Percentiles rank a stretch among this genome's conserved stretches.
Conservation (phyloP, 2,329 filamentous ascomycete species). For the Plectosphaerella plurivora region DNA sequence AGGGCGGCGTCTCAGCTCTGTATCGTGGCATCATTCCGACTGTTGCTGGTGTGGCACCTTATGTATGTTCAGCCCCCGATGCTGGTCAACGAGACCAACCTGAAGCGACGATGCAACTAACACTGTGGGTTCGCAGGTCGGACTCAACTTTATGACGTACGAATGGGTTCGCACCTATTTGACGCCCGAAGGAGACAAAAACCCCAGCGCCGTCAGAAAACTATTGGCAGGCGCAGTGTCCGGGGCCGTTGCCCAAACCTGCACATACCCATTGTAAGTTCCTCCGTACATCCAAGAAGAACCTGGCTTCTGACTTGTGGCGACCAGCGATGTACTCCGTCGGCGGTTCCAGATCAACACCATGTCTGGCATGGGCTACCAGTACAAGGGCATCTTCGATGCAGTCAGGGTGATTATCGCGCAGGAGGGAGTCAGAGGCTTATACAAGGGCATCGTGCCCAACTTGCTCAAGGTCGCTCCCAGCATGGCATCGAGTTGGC, state of each 20-base stretch:
- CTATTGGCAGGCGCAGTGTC: conserved; percentile 86
- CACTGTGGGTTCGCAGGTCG: conserved; percentile 54
- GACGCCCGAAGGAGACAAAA: conserved; percentile 81
- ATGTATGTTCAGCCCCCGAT: conserved; percentile 47
- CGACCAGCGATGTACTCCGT: conserved; percentile 75
- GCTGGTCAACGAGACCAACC: no score
- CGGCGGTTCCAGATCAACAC: conserved; percentile 98
- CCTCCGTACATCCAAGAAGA: no score
- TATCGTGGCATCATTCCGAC: conserved; percentile 94
- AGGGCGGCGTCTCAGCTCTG: conserved; percentile 80
- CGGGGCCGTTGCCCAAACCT: conserved; percentile 94
- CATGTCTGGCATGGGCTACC: conserved; percentile 97
- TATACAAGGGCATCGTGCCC: conserved; percentile 95
- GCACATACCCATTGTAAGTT: conserved; percentile 93
- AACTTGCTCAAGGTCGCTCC: conserved; percentile 96
- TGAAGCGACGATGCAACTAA: no score
- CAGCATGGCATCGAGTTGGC: conserved; percentile 97
- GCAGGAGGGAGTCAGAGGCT: conserved; percentile 76
- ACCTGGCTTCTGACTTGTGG: conserved; percentile 14
- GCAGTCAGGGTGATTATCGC: conserved; percentile 76
- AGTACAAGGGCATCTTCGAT: conserved; percentile 83
- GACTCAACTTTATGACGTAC: conserved; percentile 98
- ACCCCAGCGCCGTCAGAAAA: conserved; percentile 76
- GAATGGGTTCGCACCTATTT: conserved; percentile 80
- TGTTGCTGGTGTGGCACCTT: conserved; percentile 90